Conservation (phyloP, 345 rosid species). For the Melastoma malabathricum region DNA sequence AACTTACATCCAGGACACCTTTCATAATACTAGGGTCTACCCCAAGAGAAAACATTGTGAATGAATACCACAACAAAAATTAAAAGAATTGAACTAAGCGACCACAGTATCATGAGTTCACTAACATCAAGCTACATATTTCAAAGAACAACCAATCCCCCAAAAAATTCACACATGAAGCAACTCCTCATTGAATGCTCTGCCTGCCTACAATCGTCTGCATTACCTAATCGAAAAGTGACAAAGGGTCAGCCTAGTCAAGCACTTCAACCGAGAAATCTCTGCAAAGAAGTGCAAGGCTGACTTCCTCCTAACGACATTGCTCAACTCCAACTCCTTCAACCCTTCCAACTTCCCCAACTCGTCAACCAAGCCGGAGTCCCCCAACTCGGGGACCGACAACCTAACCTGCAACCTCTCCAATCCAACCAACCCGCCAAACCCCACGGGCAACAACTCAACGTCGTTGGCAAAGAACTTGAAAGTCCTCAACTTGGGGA, state of each 20-base stretch:
- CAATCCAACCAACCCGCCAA: constrained; percentile 52
- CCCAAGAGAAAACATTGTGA: too few relatives aligned
- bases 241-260: constrained; percentile 84
- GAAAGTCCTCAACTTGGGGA: constrained; percentile 40
- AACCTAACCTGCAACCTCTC: constrained; percentile 82
- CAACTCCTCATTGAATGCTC: too few relatives aligned
- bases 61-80: too few relatives aligned
- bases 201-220: too few relatives aligned
- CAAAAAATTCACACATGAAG: too few relatives aligned
- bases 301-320: constrained; percentile 55
- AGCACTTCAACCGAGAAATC: constrained; percentile 60
- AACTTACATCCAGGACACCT: too few relatives aligned
- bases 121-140: too few relatives aligned
- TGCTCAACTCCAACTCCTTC: constrained; percentile 82
- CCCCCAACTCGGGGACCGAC: constrained; percentile 42
- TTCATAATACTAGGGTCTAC: too few relatives aligned
- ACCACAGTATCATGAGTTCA: too few relatives aligned
- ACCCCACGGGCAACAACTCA: constrained; percentile 57
- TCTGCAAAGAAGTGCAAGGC: constrained; percentile 63
- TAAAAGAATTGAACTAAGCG: too few relatives aligned
- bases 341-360: constrained; percentile 53
- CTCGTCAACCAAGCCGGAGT: constrained; percentile 20
- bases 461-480: constrained; percentile 83
- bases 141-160: too few relatives aligned
- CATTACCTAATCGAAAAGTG: constrained; percentile 77